phyloP scores from a whole-genome alignment of 306 rosid species.

The Cercis canadensis region DNA sequence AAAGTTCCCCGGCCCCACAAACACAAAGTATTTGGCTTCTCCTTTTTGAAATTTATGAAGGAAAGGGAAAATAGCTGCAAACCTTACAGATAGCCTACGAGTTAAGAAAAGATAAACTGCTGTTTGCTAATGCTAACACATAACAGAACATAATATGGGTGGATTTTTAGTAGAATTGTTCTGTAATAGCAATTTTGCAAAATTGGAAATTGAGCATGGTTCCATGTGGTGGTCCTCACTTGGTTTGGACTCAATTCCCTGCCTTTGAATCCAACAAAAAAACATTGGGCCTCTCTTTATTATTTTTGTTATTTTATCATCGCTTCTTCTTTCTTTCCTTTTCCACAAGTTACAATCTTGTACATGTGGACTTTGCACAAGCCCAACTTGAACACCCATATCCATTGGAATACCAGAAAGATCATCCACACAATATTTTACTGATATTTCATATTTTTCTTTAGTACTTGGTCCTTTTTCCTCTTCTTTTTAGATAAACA shows the following conservation, averaged over 20 bases:
- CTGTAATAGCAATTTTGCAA: too few relatives aligned
- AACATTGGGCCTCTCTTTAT: neutral
- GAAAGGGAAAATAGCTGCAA: conserved; percentile 14
- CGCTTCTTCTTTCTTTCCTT: neutral
- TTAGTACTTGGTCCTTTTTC: neutral
- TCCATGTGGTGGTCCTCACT: too few relatives aligned
- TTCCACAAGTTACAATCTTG: neutral
- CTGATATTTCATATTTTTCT: neutral
- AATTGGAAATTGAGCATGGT: too few relatives aligned
- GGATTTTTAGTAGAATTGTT: too few relatives aligned
- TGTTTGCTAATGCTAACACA: too few relatives aligned
- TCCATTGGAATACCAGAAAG: conserved; percentile 10
- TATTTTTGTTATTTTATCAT: conserved; percentile 1
- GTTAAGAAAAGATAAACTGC: too few relatives aligned
- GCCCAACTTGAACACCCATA: neutral
- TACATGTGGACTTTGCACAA: neutral
- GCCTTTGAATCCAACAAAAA: neutral
- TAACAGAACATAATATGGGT: too few relatives aligned
- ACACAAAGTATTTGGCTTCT: neutral
- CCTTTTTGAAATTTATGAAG: conserved; percentile 30
- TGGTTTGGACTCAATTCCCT: too few relatives aligned
- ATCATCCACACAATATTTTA: neutral
- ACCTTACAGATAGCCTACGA: neutral
- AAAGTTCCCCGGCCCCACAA: conserved; percentile 49
- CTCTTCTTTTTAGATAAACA: neutral